Percentiles rank a stretch among this genome's conserved stretches.
phyloP scores from a whole-genome alignment of 1,139 yeast genomes.

The Scheffersomyces insectosa region DNA sequence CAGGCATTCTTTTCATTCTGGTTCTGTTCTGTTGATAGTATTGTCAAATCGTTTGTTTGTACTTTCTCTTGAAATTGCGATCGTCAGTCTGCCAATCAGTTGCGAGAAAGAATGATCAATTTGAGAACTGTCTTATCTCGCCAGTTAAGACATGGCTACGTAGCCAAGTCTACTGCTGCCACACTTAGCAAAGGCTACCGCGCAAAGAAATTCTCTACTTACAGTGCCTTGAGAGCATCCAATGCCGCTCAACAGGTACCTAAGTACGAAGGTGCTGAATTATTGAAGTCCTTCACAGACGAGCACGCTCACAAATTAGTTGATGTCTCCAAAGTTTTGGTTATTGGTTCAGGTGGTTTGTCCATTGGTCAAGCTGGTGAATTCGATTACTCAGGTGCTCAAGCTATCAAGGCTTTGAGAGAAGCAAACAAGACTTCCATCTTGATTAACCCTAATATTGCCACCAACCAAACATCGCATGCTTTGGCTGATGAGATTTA shows the following conservation, averaged over 20 bases:
- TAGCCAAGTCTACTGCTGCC: slow-evolving; percentile 3
- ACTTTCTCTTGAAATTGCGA: background rate
- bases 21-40: no score
- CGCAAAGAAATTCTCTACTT: slow-evolving; percentile 4
- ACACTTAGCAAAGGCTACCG: slow-evolving; percentile 1
- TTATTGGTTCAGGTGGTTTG: slow-evolving; percentile 96
- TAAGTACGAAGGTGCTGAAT: slow-evolving; percentile 57
- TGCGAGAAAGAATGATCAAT: slow-evolving; percentile 5
- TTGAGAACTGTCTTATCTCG: slow-evolving; percentile 5
- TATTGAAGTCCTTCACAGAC: slow-evolving; percentile 45
- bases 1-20: no score
- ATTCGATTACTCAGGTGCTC: slow-evolving; percentile 96
- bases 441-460: slow-evolving; percentile 93
- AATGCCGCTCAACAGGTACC: slow-evolving; percentile 12
- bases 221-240: background rate
- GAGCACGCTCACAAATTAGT: slow-evolving; percentile 60
- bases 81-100: slow-evolving; percentile 3
- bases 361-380: slow-evolving; percentile 99
- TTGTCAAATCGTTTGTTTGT: no score
- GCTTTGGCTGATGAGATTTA: slow-evolving; percentile 94
- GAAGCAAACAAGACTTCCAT: slow-evolving; percentile 87
- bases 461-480: slow-evolving; percentile 96
- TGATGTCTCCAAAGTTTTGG: slow-evolving; percentile 85
- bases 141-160: slow-evolving; percentile 6
- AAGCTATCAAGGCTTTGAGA: slow-evolving; percentile 92